Base-by-base conservation (phyloP, 306 rosid genomes). In the Oemleria cerasiformis region DNA sequence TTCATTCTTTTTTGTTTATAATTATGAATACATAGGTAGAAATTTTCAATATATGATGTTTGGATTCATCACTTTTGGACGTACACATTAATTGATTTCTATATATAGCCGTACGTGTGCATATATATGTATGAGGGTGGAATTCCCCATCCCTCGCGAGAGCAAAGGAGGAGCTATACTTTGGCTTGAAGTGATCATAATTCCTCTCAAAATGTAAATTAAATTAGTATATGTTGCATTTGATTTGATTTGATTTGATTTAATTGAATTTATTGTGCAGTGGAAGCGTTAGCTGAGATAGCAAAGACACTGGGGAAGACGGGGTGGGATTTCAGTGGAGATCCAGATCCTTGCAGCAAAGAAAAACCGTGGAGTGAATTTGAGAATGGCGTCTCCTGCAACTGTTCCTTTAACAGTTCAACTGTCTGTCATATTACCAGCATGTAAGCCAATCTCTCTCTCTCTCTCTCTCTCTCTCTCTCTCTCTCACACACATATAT, bases 291-390 rank as follows among this genome's bases (percentile, higher is more conserved):
- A 77, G 15, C 30, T 43, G 86, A 73, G 3, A 74, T 87, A 75
- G 91, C 72, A 1, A 67, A 51, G 48, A 79, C 68, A 25, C 67
- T 90, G n/a, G 88, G 96, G 44, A 87, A 82, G 69, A 61, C 53
- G 53, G 14, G 65, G 41, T 90, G 92, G 91, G 48, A 85, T 57
- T 85, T 77, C 79, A 54, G 16, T 0, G 71, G 69, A 2, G 85
- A 90, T 87, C 86, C 72, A 2, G 85, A 90, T 87, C 88, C 91
- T 10, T 90, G 96, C 68, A 75, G 83, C 75, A 43, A 67, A 11
- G 25, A 54, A 20, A 4, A 7, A 17, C 59, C 56, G 8, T 8
- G 58, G 58, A 3, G 11, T 19, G 5, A 54, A 12, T 53, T 6
- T 1, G 76, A 48, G 10, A 75, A 80, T 49, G 61, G 65, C 41